Evolutionary conservation across 2,329 filamentous ascomycete genomes (phyloP), one percentile per base, ranked within the genome.

Genomic region (Cercospora sp.): DNA sequence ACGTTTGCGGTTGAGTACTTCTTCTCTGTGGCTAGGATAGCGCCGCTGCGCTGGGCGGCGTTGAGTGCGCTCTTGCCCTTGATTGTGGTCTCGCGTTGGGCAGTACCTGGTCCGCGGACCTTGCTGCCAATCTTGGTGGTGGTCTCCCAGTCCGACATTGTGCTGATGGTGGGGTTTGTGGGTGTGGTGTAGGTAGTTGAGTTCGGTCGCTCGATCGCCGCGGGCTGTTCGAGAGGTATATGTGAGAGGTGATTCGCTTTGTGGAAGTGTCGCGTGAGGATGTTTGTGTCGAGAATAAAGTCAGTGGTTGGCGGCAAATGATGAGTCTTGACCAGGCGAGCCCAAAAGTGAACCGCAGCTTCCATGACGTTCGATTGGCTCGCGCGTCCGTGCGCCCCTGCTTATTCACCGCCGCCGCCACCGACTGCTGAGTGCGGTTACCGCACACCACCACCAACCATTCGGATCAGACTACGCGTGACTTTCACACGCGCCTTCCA

Each of bases 91-190:
- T 97, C 93, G 75, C 92, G 91, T 74, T 88, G 84, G 58, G 81
- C 81, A 67, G 82, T 86, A 75, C 90, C 91, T 73, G 89, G 87
- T 73, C 88, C 87, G 77, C 89, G 89, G 78, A 87, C 87, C 83
- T 91, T 94, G 88, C 89, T 92, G 78, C 95, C 95, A 79, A 99
- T 98, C 87, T 95, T 97, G 83, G 93, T 97, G 75, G 91, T 89
- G 74, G 84, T 82, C 76, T 97, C 91, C 94, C 94, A 98, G 78
- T 97, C 73, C 36, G 67, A 85, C 87, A 75, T 78, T 60, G 66
- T 72, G 70, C 58, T 60, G 66, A 68, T 63, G 40, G 40, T 58
- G 62, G 51, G n/a, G 66, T 36, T 58, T 51, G 60, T 55, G 63
- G 12, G 53, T 58, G 53, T 30, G 16, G 9, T n/a, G 53, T 13